Percentiles rank a stretch among this genome's conserved stretches.
phyloP scores from a whole-genome alignment of 768 basidiomycete species.

The Coprinopsis marcescibilis region DNA sequence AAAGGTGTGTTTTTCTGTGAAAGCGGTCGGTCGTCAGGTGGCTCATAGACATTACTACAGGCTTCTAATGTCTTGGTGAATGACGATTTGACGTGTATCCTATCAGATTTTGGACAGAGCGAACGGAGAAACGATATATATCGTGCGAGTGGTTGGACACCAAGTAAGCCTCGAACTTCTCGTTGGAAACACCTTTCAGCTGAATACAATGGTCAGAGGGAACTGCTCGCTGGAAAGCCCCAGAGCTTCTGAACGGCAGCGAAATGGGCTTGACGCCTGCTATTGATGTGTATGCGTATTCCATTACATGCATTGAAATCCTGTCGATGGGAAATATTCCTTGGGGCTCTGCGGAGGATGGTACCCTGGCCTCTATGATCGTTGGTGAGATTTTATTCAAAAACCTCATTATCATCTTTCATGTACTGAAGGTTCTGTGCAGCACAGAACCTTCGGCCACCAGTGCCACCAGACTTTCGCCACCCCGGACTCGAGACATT shows the following conservation, averaged over 20 bases:
- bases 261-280: conserved; percentile 40
- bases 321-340: conserved; percentile 59
- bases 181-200: neutral
- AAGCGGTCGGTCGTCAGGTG: neutral
- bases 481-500: conserved; percentile 39
- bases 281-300: conserved; percentile 68
- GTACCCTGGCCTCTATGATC: conserved; percentile 46
- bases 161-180: conserved; percentile 31
- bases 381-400: conserved; percentile 31
- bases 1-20: conserved; percentile 41
- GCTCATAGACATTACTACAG: conserved; percentile 23
- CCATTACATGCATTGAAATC: conserved; percentile 65
- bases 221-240: conserved; percentile 66
- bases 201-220: conserved; percentile 37
- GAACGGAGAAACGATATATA: conserved; percentile 74
- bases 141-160: conserved; percentile 47
- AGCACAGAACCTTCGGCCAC: conserved; percentile 50
- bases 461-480: conserved; percentile 38
- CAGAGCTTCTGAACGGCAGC: conserved; percentile 55
- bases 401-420: conserved; percentile 1
- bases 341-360: conserved; percentile 49
- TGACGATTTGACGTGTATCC: conserved; percentile 58
- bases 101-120: conserved; percentile 81
- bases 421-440: conserved; percentile 13
- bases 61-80: conserved; percentile 76